Percentiles rank a stretch among this genome's conserved stretches.
phyloP scores from a whole-genome alignment of 148 eudicot species.

The Heliosperma pusillum region DNA sequence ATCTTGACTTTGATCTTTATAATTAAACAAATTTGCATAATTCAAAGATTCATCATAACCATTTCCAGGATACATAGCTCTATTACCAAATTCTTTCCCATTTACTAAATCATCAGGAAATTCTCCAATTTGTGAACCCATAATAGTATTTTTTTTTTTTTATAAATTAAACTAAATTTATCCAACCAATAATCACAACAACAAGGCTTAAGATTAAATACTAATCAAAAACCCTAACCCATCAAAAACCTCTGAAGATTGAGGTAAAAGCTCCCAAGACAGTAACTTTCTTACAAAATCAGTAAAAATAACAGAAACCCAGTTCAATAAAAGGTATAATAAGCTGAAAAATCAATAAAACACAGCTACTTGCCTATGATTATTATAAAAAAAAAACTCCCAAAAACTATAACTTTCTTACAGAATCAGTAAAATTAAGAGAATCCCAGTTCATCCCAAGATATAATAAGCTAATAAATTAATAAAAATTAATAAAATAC shows the following conservation, averaged over 20 bases:
- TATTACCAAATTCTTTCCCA: conserved; percentile 24
- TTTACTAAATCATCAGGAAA: conserved; percentile 21
- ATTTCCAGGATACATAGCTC: conserved; percentile 20
- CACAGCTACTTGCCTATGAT: neutral
- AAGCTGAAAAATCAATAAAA: conserved; percentile 10
- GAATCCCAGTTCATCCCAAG: conserved; percentile 14
- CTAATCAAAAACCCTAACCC: conserved; percentile 25
- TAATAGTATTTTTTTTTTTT: neutral
- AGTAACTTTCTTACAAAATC: conserved; percentile 17
- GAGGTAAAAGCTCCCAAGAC: conserved; percentile 12
- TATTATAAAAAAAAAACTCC: neutral
- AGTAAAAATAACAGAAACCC: conserved; percentile 14
- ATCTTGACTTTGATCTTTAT: conserved; percentile 44
- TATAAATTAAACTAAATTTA: no score
- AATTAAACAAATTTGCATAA: conserved; percentile 36
- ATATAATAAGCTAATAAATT: neutral
- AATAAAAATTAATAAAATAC: conserved; percentile 10
- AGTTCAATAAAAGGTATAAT: neutral
- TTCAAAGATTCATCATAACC: conserved; percentile 34
- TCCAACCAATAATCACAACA: conserved; percentile 13
- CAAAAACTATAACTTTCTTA: conserved; percentile 15
- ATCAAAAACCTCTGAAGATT: conserved; percentile 6
- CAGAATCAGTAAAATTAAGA: conserved; percentile 14
- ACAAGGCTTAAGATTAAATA: neutral
- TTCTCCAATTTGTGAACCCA: conserved; percentile 40